Percentiles rank a stretch among this genome's conserved stretches.
Conservation (phyloP, 2,329 filamentous ascomycete species). For the Xylaria hypoxylon region DNA sequence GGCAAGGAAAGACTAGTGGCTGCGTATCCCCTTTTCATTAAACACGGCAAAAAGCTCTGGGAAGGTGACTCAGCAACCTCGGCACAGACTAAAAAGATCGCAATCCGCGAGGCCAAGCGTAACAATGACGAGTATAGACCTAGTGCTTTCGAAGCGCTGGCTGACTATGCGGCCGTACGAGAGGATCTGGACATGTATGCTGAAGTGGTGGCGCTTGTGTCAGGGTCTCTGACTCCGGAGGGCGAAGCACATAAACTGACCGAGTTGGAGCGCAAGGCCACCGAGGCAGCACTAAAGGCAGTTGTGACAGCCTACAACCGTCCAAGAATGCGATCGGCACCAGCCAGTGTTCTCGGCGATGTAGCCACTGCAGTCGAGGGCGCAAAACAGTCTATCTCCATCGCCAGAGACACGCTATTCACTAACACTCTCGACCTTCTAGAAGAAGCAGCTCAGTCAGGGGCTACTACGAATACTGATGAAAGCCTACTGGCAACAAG, state of each 20-base stretch:
- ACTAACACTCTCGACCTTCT: slow-evolving; percentile 61
- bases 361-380: slow-evolving; percentile 55
- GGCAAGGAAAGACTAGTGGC: slow-evolving; percentile 88
- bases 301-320: slow-evolving; percentile 63
- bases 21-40: slow-evolving; percentile 82
- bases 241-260: slow-evolving; percentile 57
- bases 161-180: slow-evolving; percentile 75
- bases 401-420: slow-evolving; percentile 66
- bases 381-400: slow-evolving; percentile 52
- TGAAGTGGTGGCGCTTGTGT: slow-evolving; percentile 73
- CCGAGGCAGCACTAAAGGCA: slow-evolving; percentile 63
- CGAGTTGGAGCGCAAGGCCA: slow-evolving; percentile 57
- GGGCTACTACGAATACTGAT: slow-evolving; percentile 29
- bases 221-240: slow-evolving; percentile 68
- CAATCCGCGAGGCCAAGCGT: slow-evolving; percentile 87
- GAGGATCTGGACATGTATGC: slow-evolving; percentile 77
- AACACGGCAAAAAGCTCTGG: slow-evolving; percentile 71
- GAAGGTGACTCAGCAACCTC: slow-evolving; percentile 63
- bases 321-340: slow-evolving; percentile 52
- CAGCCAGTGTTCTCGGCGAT: slow-evolving; percentile 54
- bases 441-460: slow-evolving; percentile 52
- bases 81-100: slow-evolving; percentile 81
- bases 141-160: slow-evolving; percentile 78
- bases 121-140: slow-evolving; percentile 88
- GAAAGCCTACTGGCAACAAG: slow-evolving; percentile 45